These are phyloP conservation scores for Mycena latifolia DNA, from an alignment of 768 basidiomycete species.

Conservation along the genomic window DNA sequence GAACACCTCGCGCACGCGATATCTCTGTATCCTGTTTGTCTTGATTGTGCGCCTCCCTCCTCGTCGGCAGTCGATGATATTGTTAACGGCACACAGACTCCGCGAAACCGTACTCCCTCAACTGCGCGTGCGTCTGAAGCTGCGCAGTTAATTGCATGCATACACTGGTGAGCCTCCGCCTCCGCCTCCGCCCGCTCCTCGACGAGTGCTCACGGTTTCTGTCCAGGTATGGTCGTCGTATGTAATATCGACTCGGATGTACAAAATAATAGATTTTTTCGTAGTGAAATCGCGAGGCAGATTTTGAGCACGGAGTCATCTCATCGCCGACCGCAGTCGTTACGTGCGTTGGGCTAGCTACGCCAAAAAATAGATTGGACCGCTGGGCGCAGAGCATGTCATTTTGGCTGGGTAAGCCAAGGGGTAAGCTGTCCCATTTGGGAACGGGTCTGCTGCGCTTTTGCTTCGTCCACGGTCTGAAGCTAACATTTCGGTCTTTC, in stretches of 20 bases:
- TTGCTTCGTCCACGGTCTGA: too few species aligned
- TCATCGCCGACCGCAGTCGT: too few species aligned
- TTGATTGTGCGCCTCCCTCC: constrained; percentile 1
- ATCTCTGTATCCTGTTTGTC: neutral
- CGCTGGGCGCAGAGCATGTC: too few species aligned
- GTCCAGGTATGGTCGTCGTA: neutral
- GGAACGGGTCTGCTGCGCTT: too few species aligned
- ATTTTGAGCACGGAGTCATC: too few species aligned
- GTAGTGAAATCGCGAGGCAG: too few species aligned
- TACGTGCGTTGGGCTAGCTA: too few species aligned
- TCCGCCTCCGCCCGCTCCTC: neutral
- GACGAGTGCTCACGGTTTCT: neutral
- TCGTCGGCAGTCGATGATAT: neutral
- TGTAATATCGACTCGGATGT: neutral
- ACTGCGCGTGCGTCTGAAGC: neutral
- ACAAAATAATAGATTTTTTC: neutral
- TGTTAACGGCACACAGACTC: neutral
- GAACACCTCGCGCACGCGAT: neutral
- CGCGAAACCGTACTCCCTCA: constrained; percentile 9
- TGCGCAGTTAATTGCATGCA: neutral
- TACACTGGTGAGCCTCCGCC: neutral
- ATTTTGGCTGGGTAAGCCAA: too few species aligned
- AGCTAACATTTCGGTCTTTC: too few species aligned
- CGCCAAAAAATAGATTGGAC: too few species aligned
- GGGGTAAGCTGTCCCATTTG: too few species aligned